Base-by-base conservation (phyloP, 208 protist genomes). In the Trypanosoma conorhini region DNA sequence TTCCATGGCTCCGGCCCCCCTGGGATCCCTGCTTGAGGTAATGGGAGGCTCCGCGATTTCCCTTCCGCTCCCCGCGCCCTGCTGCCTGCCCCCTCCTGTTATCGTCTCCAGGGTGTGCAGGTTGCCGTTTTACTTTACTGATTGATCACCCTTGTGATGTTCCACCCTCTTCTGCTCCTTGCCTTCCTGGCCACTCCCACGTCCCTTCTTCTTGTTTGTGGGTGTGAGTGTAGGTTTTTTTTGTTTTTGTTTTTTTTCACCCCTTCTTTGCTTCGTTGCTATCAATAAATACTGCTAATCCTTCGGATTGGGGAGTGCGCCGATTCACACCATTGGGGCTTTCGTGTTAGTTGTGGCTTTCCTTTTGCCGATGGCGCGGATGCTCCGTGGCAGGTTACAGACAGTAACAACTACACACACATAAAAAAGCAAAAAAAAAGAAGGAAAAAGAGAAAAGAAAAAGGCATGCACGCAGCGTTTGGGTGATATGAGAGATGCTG, bases 241-340 rank as follows among this genome's bases (percentile, higher is more conserved):
- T 42, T 56, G 5, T 68, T 5, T 0, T 55, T 67, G 56, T 38
- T n/a, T 22, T 44, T 67, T 60, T 33, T 56, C 5, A 10, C 19
- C 40, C 26, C 12, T 24, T 26, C 9, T 26, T n/a, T 9, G 5
- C n/a, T 26, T 19, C 19, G 9, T 28, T 54, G 17, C 5, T 35
- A 31, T 35, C 33, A 42, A 60, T 30, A 54, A 54, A 54, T 22
- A 52, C n/a, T 52, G 40, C 59, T 64, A 64, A 64, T 40, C 38
- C 38, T 64, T 48, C 24, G 8, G 59, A 30, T 33, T 46, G 38
- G 59, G 22, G 59, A 51, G 22, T 52, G n/a, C 28, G 22, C 22
- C 38, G 22, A 10, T 52, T 19, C n/a, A 67, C 22, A 57, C 46
- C 62, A 67, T 67, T 67, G 42, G 62, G 54, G 22, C 22, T 10